These are phyloP conservation scores for Pulicaria dysenterica DNA, from an alignment of 129 eudicot species.

Conservation along the genomic window DNA sequence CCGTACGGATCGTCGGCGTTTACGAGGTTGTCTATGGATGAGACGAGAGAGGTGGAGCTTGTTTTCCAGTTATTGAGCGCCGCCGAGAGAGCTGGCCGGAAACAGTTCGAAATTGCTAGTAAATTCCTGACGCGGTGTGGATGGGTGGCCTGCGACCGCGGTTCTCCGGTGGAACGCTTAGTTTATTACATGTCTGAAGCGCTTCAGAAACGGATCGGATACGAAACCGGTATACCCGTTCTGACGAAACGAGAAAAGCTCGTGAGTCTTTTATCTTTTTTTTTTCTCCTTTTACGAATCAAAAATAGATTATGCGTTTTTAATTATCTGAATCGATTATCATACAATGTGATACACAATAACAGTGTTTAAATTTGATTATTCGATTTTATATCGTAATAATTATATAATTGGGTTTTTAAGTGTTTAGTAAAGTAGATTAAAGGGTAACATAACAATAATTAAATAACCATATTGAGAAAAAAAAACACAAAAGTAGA, in stretches of 20 bases:
- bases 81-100: constrained; percentile 48
- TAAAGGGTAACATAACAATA: no score
- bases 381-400: no score
- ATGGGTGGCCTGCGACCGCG: constrained; percentile 40
- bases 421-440: no score
- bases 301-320: no score
- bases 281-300: no score
- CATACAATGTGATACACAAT: no score
- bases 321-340: no score
- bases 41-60: constrained; percentile 56
- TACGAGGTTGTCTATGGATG: constrained; percentile 45
- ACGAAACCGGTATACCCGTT: constrained; percentile 40
- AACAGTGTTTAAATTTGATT: no score
- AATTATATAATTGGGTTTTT: no score
- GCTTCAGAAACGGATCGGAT: constrained; percentile 38
- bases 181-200: constrained; percentile 54
- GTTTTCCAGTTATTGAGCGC: constrained; percentile 58
- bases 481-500: no score
- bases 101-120: constrained; percentile 49
- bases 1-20: constrained; percentile 58
- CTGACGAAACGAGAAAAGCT: constrained; percentile 16
- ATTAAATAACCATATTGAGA: no score
- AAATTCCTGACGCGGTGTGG: constrained; percentile 48
- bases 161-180: constrained; percentile 55
- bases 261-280: constrained; percentile 5